Evolutionary conservation across 1,284 basidiomycete species (phyloP), one percentile per base, ranked within the genome.

Genomic region (Earliella scabrosa): DNA sequence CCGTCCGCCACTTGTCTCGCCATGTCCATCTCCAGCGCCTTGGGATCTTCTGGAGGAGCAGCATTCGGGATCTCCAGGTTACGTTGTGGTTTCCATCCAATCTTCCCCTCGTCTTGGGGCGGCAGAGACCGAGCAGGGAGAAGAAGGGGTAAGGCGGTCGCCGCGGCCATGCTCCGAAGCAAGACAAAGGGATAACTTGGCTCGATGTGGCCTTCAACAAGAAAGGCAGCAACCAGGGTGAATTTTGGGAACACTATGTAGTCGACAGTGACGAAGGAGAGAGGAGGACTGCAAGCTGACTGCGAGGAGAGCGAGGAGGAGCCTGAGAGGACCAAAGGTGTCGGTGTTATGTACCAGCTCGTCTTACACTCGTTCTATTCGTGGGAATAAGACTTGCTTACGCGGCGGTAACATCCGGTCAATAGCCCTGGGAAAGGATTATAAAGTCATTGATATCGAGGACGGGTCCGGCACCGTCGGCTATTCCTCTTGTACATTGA

Each of bases 1-100:
- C 81, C 90, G 68, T 89, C 92, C 50, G 87, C 73, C 58, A 85
- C 71, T 61, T 88, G 85, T 45, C 85, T 73, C 4, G 84, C 83
- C 58, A 81, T 87, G 2, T 92, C 90, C 67, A 91, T 77, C 68
- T 95, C 92, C 53, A 88, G 82, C 8, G 55, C 53, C 23, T 45
- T 57, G 4, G 61, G 58, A 26, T 63, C 61, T n/a, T 63, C 61
- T 2, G 49, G 34, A 2, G 61, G 61, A 3, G 61, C 50, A 9
- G 54, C 45, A 16, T 63, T 63, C 5, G 58, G 61, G 1, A 49
- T 35, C 16, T 59, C 58, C 3, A 56, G 21, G 35, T 63, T 53
- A 16, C 61, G 61, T 14, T 58, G 55, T 1, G 61, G 54, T 13
- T 45, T 55, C 61, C 61, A 63, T 26, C 51, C 58, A 16, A 63